Evolutionary conservation across 768 basidiomycete species (phyloP).

Genomic region (Pisolithus microcarpus): DNA sequence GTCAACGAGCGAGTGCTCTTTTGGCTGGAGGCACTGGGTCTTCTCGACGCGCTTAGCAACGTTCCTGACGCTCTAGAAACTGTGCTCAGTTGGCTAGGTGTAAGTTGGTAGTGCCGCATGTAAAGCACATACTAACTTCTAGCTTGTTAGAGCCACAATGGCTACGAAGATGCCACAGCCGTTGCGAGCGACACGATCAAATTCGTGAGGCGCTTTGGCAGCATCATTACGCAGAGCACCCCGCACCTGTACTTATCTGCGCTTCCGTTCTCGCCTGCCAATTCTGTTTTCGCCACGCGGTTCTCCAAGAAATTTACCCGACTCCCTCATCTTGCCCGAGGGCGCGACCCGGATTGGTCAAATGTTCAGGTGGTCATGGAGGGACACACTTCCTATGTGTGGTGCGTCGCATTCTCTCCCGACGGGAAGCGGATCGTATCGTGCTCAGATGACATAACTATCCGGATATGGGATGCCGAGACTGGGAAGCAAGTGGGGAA

Average conservation of each 20-base stretch:
- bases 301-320: background rate
- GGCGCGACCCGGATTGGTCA: background rate
- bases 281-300: conserved; percentile 19
- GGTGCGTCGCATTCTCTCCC: background rate
- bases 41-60: background rate
- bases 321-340: background rate
- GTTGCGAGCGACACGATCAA: conserved; percentile 3
- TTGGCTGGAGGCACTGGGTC: conserved; percentile 4
- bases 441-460: conserved; percentile 4
- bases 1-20: conserved; percentile 3
- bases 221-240: conserved; percentile 10
- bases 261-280: conserved; percentile 16
- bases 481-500: conserved; percentile 2
- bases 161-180: background rate
- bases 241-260: conserved; percentile 24
- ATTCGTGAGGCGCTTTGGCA: conserved; percentile 12
- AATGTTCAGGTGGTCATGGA: background rate
- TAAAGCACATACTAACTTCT: background rate
- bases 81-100: background rate
- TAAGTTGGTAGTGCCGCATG: background rate
- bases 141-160: background rate
- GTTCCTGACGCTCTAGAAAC: background rate
- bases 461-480: conserved; percentile 9
- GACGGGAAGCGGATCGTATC: conserved; percentile 1
- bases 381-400: background rate